Conservation (phyloP, 257 asterid species). For the Voacanga thouarsii region DNA sequence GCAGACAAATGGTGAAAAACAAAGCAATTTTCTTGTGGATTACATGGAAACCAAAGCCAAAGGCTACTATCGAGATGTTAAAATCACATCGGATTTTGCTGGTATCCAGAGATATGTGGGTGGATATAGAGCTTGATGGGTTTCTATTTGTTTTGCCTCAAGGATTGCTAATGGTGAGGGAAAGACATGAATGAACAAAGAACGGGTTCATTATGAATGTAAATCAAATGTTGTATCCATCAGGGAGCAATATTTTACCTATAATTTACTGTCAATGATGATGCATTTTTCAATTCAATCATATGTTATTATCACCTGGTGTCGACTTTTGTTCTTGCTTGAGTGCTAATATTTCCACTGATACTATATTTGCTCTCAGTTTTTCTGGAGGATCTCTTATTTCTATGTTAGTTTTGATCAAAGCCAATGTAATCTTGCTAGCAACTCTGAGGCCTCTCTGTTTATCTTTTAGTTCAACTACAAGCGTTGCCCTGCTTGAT, state of each 20-base stretch:
- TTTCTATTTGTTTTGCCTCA: background rate
- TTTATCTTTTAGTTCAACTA: no score
- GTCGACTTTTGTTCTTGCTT: background rate
- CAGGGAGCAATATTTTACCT: no score
- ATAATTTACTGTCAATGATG: background rate
- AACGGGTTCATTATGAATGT: background rate
- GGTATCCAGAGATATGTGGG: conserved; percentile 75
- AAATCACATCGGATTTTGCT: conserved; percentile 55
- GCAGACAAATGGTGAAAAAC: conserved; percentile 88
- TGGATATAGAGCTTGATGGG: conserved; percentile 47
- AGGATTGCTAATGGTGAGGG: background rate
- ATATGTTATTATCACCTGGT: no score
- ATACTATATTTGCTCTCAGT: no score
- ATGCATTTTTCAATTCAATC: background rate
- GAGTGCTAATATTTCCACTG: background rate
- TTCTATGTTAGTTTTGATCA: no score
- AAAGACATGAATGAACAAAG: background rate
- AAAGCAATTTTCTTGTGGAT: conserved; percentile 54
- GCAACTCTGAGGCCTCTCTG: no score
- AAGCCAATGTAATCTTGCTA: no score
- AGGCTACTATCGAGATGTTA: conserved; percentile 49
- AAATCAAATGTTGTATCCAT: background rate
- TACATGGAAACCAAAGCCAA: conserved; percentile 42
- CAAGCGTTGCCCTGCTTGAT: no score
- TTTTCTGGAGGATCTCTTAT: no score